Evolutionary conservation across 805 yeast species (phyloP).

Genomic region (Saccharomycopsis sp.): DNA sequence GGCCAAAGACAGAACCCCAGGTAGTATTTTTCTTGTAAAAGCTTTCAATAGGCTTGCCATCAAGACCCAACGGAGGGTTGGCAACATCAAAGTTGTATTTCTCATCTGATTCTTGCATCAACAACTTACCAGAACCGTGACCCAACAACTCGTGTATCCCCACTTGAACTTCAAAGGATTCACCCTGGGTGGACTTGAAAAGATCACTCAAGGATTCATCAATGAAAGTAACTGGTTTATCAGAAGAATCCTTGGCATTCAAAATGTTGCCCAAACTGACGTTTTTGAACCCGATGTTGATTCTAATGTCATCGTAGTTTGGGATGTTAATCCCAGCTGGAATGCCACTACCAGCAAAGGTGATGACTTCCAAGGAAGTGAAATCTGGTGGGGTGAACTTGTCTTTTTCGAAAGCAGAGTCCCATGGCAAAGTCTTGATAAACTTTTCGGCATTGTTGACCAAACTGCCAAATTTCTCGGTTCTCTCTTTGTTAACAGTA

Average conservation of each 20-base stretch:
- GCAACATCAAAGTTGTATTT: constrained; percentile 61
- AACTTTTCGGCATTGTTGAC: constrained; percentile 60
- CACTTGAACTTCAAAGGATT: constrained; percentile 86
- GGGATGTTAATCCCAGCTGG: constrained; percentile 95
- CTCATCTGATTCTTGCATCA: constrained; percentile 51
- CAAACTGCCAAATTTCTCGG: constrained; percentile 64
- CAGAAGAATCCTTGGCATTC: constrained; percentile 62
- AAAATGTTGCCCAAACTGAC: constrained; percentile 83
- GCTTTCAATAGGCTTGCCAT: constrained; percentile 53
- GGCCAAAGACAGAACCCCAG: constrained; percentile 72
- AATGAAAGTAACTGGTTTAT: constrained; percentile 62
- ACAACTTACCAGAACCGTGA: constrained; percentile 82
- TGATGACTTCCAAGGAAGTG: constrained; percentile 80
- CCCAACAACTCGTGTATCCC: constrained; percentile 89
- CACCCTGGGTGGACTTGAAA: constrained; percentile 64
- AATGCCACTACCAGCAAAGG: constrained; percentile 82
- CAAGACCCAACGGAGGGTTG: constrained; percentile 53
- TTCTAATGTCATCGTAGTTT: constrained; percentile 81
- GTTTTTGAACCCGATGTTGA: constrained; percentile 78
- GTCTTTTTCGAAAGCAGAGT: constrained; percentile 65
- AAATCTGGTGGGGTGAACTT: constrained; percentile 87
- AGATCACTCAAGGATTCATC: constrained; percentile 41
- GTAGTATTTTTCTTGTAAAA: constrained; percentile 77
- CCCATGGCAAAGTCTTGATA: constrained; percentile 72
- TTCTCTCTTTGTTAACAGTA: constrained; percentile 80